A percentile compares a stretch with the other conserved stretches of the same genome.
phyloP scores from a whole-genome alignment of 352 stramenopile genomes.

The Phytophthora boehmeriae region DNA sequence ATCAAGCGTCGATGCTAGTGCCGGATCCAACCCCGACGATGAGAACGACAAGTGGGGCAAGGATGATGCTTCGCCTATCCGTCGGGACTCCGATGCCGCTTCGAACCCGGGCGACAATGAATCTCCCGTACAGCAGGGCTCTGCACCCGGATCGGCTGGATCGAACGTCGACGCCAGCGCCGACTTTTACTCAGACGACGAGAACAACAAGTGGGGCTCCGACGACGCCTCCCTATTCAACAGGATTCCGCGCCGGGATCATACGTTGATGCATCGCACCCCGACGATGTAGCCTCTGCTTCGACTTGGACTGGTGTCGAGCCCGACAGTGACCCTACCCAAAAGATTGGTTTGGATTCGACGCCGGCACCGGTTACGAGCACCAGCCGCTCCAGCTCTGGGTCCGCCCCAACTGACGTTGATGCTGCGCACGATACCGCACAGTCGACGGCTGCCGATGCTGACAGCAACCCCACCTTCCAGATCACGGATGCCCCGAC shows the following conservation, averaged over 20 bases:
- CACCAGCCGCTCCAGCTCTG: no score
- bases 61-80: background rate
- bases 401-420: background rate
- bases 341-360: background rate
- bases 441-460: background rate
- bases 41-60: conserved; percentile 1
- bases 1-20: no score
- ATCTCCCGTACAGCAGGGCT: background rate
- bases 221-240: no score
- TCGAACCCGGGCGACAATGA: background rate
- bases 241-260: no score
- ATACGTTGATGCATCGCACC: no score
- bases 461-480: background rate
- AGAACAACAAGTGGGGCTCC: background rate
- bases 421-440: background rate
- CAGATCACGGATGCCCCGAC: background rate
- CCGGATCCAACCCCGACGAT: background rate
- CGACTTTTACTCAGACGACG: background rate
- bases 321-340: no score
- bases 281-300: no score
- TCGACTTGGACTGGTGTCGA: no score
- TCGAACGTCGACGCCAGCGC: background rate
- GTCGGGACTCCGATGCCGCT: background rate
- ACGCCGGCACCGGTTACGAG: background rate
- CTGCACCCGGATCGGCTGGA: background rate